Conservation (phyloP, 1,284 basidiomycete species). For the Ganoderma lingzhi region DNA sequence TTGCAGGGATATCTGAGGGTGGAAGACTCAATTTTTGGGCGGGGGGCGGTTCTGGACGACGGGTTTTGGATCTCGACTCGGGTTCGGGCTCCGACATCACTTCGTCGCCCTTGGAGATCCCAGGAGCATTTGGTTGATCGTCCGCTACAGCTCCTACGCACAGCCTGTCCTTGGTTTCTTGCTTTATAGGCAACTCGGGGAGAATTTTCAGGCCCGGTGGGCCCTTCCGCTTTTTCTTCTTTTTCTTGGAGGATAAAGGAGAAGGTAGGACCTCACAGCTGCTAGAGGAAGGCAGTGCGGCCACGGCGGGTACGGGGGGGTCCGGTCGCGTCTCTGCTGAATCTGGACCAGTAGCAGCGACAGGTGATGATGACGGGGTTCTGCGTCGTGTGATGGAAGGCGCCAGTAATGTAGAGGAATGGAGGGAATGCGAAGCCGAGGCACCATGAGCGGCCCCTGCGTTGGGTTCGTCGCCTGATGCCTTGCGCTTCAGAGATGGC, state of each 20-base stretch:
- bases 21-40: neutral
- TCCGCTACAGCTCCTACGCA: neutral
- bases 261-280: slow-evolving; percentile 18
- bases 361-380: neutral
- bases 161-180: neutral
- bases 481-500: slow-evolving; percentile 14
- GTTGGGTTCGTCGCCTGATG: slow-evolving; percentile 4
- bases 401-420: slow-evolving; percentile 9
- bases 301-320: neutral
- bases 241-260: slow-evolving; percentile 16
- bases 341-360: neutral
- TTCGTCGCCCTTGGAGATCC: neutral
- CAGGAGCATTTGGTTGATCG: neutral
- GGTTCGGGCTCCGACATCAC: neutral
- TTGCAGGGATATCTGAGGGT: neutral
- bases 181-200: slow-evolving; percentile 5
- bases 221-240: slow-evolving; percentile 22
- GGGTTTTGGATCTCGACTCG: neutral
- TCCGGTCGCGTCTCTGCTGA: neutral
- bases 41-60: neutral
- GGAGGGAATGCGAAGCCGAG: neutral
- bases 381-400: slow-evolving; percentile 20
- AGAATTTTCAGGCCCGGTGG: slow-evolving; percentile 27
- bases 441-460: too few relatives aligned
- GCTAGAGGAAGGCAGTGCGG: neutral